phyloP scores from a whole-genome alignment of 768 basidiomycete genomes.

The Lactarius pseudohatsudake region DNA sequence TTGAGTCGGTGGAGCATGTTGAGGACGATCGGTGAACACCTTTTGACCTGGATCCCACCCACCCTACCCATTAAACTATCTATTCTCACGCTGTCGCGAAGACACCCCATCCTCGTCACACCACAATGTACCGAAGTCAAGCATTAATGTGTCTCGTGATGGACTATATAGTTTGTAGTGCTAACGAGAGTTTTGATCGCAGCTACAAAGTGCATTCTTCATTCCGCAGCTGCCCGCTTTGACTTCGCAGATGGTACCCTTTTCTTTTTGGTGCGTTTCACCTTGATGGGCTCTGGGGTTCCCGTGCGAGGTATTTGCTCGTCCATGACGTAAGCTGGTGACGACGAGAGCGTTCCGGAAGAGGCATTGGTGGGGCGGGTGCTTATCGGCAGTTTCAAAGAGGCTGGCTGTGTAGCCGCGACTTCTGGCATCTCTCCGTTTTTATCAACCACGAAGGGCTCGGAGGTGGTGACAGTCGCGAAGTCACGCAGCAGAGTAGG shows the following conservation, averaged over 20 bases:
- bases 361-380: conserved; percentile 20
- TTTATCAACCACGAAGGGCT: conserved; percentile 25
- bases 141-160: conserved; percentile 22
- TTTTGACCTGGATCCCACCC: neutral
- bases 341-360: conserved; percentile 38
- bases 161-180: conserved; percentile 22
- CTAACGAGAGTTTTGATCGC: conserved; percentile 13
- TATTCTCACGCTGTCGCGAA: conserved; percentile 17
- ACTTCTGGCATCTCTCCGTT: conserved; percentile 30
- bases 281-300: conserved; percentile 71
- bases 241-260: conserved; percentile 57
- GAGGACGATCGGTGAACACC: conserved; percentile 62
- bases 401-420: conserved; percentile 17
- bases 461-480: conserved; percentile 12
- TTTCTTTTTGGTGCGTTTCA: conserved; percentile 70
- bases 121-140: conserved; percentile 22
- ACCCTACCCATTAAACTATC: conserved; percentile 23
- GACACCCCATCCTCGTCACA: conserved; percentile 8
- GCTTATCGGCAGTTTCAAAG: conserved; percentile 27
- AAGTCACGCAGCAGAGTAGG: conserved; percentile 27
- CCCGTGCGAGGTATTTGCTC: conserved; percentile 51
- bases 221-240: conserved; percentile 51
- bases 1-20: conserved; percentile 88
- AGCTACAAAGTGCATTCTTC: conserved; percentile 27
- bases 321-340: conserved; percentile 58